Evolutionary conservation across 768 basidiomycete genomes (phyloP).

Genomic region (Holtermanniella nyarrowii): DNA sequence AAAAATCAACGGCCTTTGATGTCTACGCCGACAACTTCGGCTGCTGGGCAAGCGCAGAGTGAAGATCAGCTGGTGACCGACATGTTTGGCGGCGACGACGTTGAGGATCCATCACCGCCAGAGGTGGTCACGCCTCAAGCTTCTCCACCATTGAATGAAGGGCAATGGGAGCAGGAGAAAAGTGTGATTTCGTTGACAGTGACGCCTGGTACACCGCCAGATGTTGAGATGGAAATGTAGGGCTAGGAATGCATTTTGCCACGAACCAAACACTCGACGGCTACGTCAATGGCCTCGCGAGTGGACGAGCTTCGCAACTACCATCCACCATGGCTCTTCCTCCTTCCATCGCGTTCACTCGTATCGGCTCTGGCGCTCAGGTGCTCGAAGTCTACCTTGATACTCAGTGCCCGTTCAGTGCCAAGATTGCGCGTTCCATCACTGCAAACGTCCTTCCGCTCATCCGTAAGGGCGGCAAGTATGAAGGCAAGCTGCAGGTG

Average conservation of each 20-base stretch:
- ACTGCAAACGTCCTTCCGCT: constrained; percentile 26
- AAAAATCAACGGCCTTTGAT: neutral
- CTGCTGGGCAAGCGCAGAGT: neutral
- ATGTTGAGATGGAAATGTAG: neutral
- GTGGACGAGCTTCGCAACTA: too few species aligned
- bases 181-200: neutral
- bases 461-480: constrained; percentile 44
- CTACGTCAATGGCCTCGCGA: neutral
- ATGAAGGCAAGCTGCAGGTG: constrained; percentile 58
- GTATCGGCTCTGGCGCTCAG: constrained; percentile 26
- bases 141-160: neutral
- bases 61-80: constrained; percentile 1
- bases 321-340: constrained; percentile 24
- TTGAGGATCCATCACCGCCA: neutral
- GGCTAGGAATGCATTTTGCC: neutral
- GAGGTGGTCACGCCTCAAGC: neutral
- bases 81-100: constrained; percentile 3
- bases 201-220: neutral
- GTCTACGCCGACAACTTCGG: neutral
- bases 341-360: constrained; percentile 18
- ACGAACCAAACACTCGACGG: neutral
- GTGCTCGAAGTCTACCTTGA: constrained; percentile 34
- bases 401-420: constrained; percentile 30
- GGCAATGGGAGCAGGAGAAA: neutral
- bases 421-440: constrained; percentile 29